Evolutionary conservation across 768 basidiomycete genomes (phyloP).

Genomic region (Leccinum uliginosum): DNA sequence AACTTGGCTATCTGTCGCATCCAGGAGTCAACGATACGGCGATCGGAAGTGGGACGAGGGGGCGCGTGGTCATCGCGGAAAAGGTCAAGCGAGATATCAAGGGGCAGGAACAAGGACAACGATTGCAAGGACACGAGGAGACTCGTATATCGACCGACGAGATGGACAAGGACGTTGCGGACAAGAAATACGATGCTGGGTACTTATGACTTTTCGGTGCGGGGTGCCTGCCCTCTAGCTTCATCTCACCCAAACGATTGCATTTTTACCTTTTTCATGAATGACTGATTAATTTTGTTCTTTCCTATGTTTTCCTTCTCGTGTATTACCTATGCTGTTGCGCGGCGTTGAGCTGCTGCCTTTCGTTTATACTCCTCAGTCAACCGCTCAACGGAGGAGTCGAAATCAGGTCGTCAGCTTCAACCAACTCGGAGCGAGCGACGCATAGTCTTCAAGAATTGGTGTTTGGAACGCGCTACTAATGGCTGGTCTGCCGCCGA

Average conservation of each 20-base stretch:
- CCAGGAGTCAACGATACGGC: slow-evolving; percentile 37
- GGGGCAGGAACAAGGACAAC: slow-evolving; percentile 9
- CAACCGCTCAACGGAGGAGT: too few relatives aligned
- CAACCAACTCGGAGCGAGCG: too few relatives aligned
- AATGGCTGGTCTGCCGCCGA: too few relatives aligned
- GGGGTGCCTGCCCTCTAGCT: not conserved
- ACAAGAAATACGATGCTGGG: slow-evolving; percentile 30
- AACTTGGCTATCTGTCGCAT: slow-evolving; percentile 50
- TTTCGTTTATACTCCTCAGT: too few relatives aligned
- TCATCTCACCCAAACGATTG: not conserved
- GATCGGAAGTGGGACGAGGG: slow-evolving; percentile 55
- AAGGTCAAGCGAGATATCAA: slow-evolving; percentile 37
- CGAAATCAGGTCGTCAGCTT: too few relatives aligned
- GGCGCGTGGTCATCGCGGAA: slow-evolving; percentile 45
- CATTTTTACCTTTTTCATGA: too few relatives aligned
- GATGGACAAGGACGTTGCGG: slow-evolving; percentile 33
- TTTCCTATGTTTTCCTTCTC: not conserved
- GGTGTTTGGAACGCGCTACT: too few relatives aligned
- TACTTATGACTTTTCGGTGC: slow-evolving; percentile 20
- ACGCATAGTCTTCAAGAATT: too few relatives aligned
- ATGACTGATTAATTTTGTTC: not conserved
- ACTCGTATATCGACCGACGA: slow-evolving; percentile 32
- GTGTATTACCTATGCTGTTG: too few relatives aligned
- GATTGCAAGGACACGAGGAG: too few relatives aligned
- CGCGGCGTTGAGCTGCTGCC: slow-evolving; percentile 10